These are phyloP conservation scores for Phanerochaete carnosa DNA, from an alignment of 768 basidiomycete species.

Conservation along the genomic window DNA sequence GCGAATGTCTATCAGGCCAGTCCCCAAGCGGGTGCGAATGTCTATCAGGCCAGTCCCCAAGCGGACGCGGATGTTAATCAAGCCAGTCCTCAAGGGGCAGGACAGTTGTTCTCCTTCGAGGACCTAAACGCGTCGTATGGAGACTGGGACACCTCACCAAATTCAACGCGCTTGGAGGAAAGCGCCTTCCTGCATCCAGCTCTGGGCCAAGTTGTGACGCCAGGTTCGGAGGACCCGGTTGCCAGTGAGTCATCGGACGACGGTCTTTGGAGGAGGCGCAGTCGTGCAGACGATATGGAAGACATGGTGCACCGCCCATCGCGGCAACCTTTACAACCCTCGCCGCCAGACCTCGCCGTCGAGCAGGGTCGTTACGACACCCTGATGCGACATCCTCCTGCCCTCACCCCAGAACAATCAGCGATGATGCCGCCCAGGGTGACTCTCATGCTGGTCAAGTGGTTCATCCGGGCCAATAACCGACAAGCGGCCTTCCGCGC, in stretches of 20 bases:
- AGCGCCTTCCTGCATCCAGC: background rate
- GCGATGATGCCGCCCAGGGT: conserved; percentile 38
- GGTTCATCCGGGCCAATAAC: conserved; percentile 36
- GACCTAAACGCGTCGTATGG: background rate
- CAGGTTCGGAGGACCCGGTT: background rate
- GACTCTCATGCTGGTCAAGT: conserved; percentile 41
- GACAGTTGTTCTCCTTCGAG: background rate
- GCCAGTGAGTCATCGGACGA: background rate
- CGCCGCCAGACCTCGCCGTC: background rate
- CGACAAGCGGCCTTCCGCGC: conserved; percentile 20
- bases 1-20: too few species aligned
- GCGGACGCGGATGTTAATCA: background rate
- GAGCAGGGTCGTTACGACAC: conserved; percentile 13
- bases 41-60: too few species aligned
- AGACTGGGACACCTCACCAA: background rate
- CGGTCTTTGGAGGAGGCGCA: background rate
- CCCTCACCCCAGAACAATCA: conserved; percentile 31
- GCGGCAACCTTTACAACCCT: background rate
- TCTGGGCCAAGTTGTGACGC: background rate
- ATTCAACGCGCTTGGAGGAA: background rate
- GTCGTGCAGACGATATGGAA: background rate
- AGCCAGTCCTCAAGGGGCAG: background rate
- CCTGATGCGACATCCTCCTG: conserved; percentile 41
- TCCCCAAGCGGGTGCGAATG: too few species aligned
- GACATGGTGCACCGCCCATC: background rate